Evolutionary conservation across 768 basidiomycete genomes (phyloP), one percentile per base, ranked within the genome.

Genomic region (Boletellus ananiceps): DNA sequence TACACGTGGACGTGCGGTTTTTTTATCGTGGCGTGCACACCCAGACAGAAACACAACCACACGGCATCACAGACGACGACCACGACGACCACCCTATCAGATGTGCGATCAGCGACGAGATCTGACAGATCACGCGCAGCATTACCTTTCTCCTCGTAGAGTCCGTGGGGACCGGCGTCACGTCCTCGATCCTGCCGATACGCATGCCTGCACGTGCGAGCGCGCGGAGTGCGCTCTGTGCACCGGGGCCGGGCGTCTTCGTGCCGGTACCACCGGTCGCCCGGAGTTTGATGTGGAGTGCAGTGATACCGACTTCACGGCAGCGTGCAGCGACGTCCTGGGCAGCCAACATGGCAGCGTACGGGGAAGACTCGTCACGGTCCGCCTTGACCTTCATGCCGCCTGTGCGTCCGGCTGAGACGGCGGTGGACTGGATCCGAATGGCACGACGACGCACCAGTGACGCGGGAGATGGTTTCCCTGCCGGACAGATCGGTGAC

Each of bases 301-400:
- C 95, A 57, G 91, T 97, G 74, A 99, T 88, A 49, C 96, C 96
- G 61, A 98, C 91, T 75, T 98, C 96, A 68, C 90, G 89, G 87
- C 96, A 99, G 60, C 94, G 91, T 45, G 78, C 70, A 51, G 95
- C 95, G 59, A 93, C 93, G 62, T 98, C 95, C 77, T 98, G 95
- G 37, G 95, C 93, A 47, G 95, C 95, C 70, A 98, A 78, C 94
- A 96, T 95, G 69, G 94, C 93, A 44, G 93, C 92, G 67, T 96
- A 91, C 15, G 90, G 91, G 19, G 94, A 97, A 36, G 93, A 97
- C 76, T 99, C 96, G 76, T 99, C 96, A 74, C 96, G 88, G 74
- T 99, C 96, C 12, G 95, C 96, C 79, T 98, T 99, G 75, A 99
- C 96, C 79, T 98, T 98, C 96, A 98, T 98, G 53, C 96, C 96